Evolutionary conservation across 257 asterid species (phyloP), one percentile per base, ranked within the genome.

Genomic region (Solanum boliviense): DNA sequence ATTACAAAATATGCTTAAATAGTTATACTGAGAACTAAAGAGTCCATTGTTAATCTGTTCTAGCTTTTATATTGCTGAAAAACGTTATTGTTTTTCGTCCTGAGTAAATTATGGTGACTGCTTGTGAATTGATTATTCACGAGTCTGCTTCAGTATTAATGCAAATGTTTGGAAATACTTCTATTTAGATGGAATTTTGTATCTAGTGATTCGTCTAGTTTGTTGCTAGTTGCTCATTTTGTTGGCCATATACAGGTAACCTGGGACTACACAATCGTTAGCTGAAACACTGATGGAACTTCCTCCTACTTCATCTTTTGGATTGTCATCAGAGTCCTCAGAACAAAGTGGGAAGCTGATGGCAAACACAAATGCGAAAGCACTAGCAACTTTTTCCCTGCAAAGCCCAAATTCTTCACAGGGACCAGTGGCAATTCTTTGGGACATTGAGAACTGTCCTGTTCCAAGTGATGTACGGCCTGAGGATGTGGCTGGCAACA

Each of bases 391-490:
- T 87, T 87, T 89, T 23, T 39, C 84, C 20, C 93, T 87, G 89
- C 95, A 92, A 85, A 89, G 23, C 62, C 88, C 70, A 46, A 87
- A 79, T 67, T 87, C 90, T 25, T 73, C 87, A 46, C 90, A 89
- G 7, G 98, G 98, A 81, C 94, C 94, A 0, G 95, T 97, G 84
- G 96, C 95, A 10, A 94, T 97, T 86, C 95, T 96, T 67, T 97
- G 99, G 99, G 99, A 97, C 94, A 96, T 97, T 4, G 99, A 97
- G 88, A 97, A 98, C 92, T 98, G 99, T 79, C 98, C 97, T 0
- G 95, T 98, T 73, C 99, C 99, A 20, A 92, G 94, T 89, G 98
- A 92, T 65, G 95, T 96, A 34, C 93, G 97, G 36, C 93, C 99
- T 1, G 99, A 98, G 83, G 99, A 98, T 68, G 98, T 95, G 23